Evolutionary conservation across 352 stramenopile genomes (phyloP).

Genomic region (Blastocystis hominis): DNA sequence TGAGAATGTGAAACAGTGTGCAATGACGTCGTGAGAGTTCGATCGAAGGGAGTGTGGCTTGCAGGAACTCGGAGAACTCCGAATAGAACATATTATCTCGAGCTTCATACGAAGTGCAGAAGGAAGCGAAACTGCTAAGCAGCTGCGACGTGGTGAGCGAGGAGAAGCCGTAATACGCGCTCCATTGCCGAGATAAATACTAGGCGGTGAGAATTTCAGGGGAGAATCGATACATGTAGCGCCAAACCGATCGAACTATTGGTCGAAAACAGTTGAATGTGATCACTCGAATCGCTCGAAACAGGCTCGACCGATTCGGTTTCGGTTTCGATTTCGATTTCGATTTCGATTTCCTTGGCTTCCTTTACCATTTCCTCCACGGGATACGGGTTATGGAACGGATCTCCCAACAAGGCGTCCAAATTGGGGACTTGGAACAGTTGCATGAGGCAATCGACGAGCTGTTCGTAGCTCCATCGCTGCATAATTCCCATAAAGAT

Average conservation of each 20-base stretch:
- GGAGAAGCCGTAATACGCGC: not conserved
- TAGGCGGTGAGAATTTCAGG: not conserved
- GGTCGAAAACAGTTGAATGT: not conserved
- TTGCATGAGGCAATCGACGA: not conserved
- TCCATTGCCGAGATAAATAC: conserved; percentile 8
- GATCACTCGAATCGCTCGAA: not conserved
- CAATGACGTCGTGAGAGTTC: not conserved
- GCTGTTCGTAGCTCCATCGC: not conserved
- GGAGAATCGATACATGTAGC: not conserved
- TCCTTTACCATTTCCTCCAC: not conserved
- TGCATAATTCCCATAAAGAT: not conserved
- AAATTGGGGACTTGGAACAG: not conserved
- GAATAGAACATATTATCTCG: conserved; percentile 26
- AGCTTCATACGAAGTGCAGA: not conserved
- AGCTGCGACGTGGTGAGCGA: not conserved
- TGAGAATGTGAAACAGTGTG: not conserved
- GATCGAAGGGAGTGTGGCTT: not conserved
- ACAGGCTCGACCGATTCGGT: not conserved
- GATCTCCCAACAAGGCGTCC: not conserved
- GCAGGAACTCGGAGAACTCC: not conserved
- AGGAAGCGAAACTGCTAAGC: not conserved
- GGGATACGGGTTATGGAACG: no score
- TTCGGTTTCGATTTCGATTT: not conserved
- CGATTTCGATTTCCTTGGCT: not conserved
- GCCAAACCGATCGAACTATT: conserved; percentile 20